These are phyloP conservation scores for Colletotrichum incanum DNA, from an alignment of 2,329 filamentous ascomycete genomes.

Conservation along the genomic window DNA sequence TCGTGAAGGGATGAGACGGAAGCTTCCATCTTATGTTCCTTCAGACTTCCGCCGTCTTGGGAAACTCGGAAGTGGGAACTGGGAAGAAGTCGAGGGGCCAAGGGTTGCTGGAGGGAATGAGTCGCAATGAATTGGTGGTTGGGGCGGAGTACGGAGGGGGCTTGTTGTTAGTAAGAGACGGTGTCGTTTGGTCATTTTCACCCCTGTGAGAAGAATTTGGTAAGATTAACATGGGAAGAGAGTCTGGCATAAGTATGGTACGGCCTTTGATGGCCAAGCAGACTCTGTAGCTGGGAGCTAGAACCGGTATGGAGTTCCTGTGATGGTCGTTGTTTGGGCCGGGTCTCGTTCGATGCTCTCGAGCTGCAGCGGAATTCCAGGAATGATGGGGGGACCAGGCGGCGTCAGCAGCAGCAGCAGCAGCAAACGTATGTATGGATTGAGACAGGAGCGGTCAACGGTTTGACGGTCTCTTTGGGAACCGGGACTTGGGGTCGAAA, in stretches of 20 bases:
- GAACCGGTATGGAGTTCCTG: not conserved
- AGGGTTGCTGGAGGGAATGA: conserved; percentile 2
- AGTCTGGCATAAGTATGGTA: not conserved
- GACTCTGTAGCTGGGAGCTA: not conserved
- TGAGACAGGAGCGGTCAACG: conserved; percentile 1
- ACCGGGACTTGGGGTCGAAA: not conserved
- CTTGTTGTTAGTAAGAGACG: not conserved
- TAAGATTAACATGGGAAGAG: not conserved
- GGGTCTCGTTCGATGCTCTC: not conserved
- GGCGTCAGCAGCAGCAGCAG: too few species aligned
- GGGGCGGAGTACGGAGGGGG: not conserved
- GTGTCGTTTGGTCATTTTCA: not conserved
- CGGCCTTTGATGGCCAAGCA: not conserved
- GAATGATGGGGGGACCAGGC: not conserved
- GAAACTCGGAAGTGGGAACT: not conserved
- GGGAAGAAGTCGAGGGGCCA: not conserved
- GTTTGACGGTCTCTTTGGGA: not conserved
- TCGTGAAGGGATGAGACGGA: conserved; percentile 4
- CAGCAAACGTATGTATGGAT: not conserved
- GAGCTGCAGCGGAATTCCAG: not conserved
- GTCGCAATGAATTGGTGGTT: not conserved
- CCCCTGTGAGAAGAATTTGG: not conserved
- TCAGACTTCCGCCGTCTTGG: conserved; percentile 3
- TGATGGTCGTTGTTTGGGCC: not conserved
- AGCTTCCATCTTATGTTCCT: not conserved